Conservation (phyloP, 2,329 filamentous ascomycete species). For the Xylariaceae sp. region DNA sequence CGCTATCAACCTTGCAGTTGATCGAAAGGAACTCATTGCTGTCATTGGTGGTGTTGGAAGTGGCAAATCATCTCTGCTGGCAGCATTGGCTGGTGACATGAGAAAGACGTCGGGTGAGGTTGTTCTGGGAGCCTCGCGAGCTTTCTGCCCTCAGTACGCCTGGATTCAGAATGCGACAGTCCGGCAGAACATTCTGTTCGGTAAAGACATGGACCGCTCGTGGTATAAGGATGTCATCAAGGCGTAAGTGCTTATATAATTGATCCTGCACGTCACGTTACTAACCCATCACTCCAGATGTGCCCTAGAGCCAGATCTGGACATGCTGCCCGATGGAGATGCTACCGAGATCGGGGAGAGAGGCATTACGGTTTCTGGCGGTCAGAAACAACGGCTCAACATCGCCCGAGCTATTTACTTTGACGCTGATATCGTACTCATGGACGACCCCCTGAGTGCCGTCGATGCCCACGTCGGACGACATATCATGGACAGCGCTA, state of each 20-base stretch:
- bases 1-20: slow-evolving; percentile 62
- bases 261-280: background rate
- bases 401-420: slow-evolving; percentile 81
- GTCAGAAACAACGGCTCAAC: slow-evolving; percentile 91
- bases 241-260: slow-evolving; percentile 48
- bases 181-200: slow-evolving; percentile 86
- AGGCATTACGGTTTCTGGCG: slow-evolving; percentile 91
- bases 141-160: slow-evolving; percentile 93
- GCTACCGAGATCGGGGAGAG: slow-evolving; percentile 90
- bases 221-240: slow-evolving; percentile 86
- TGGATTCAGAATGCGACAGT: slow-evolving; percentile 96
- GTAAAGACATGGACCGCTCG: slow-evolving; percentile 66
- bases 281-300: slow-evolving; percentile 48
- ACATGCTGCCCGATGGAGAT: slow-evolving; percentile 89
- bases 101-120: slow-evolving; percentile 72
- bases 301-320: slow-evolving; percentile 77
- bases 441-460: slow-evolving; percentile 66
- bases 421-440: slow-evolving; percentile 62
- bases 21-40: slow-evolving; percentile 72
- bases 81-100: slow-evolving; percentile 92
- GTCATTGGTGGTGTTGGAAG: slow-evolving; percentile 88
- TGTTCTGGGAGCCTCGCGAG: slow-evolving; percentile 71
- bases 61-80: slow-evolving; percentile 85
- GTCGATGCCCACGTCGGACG: slow-evolving; percentile 68
- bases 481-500: slow-evolving; percentile 89